Evolutionary conservation across 1,139 yeast species (phyloP), one percentile per base, ranked within the genome.

Genomic region (Magnusiomyces ingens): DNA sequence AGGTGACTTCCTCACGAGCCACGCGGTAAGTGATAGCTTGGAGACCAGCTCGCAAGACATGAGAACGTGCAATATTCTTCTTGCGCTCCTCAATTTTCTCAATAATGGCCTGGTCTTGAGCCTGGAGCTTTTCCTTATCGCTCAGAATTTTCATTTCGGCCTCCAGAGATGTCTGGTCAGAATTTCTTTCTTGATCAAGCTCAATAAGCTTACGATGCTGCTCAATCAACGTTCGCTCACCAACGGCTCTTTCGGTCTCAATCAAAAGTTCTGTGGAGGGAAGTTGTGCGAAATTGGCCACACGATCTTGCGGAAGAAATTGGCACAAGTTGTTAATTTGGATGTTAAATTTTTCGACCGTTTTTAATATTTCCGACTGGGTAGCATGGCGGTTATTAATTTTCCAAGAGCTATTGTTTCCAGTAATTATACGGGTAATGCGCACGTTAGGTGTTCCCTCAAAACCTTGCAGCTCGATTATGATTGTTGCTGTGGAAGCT

Each of bases 271-370:
- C 82, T 57, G 85, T 91, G 0, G 95, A 87, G 15, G 87, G 78
- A 57, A 89, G 71, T 4, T 84, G 80, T 0, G 98, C 96, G 72
- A 94, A 94, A 60, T 89, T 91, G 1, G 95, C 93, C 8, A 93
- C 99, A 59, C 95, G 76, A 63, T 93, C 99, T 65, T 94, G 99
- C 0, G 99, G 96, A 52, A 94, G 71, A 65, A 94, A 94, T 65
- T 93, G 98, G 64, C 99, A 93, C 54, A 93, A 74, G 64, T 91
- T 94, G 66, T 89, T 95, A 55, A 94, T 75, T 64, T 93, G 98
- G 57, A 94, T 86, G 62, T 86, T 86, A 59, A 82, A 76, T 2
- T 8, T 35, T 21, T 42, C 52, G 10, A 50, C 49, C n/a, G 47
- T 44, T 1, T 67, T 64, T 19, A 69, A 67, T 2, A 91, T 76